Evolutionary conservation across 2,329 filamentous ascomycete species (phyloP).

Genomic region (Camillea tinctor): DNA sequence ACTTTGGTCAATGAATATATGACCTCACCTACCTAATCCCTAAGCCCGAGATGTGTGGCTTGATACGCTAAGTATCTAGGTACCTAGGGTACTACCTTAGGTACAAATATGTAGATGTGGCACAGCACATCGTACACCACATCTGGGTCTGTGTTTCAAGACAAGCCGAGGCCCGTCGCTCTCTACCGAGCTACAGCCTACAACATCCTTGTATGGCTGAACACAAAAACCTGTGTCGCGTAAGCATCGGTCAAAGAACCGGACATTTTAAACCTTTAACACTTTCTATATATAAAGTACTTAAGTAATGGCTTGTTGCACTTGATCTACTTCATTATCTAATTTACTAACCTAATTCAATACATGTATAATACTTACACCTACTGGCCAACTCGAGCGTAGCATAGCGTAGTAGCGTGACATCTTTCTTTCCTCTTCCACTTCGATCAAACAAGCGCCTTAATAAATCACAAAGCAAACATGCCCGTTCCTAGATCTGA

Average conservation of each 20-base stretch:
- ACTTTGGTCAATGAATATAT: not conserved
- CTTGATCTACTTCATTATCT: too few relatives aligned
- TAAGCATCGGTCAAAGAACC: not conserved
- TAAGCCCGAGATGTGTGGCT: too few relatives aligned
- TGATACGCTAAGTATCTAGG: not conserved
- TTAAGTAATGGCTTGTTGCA: too few relatives aligned
- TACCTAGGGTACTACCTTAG: not conserved
- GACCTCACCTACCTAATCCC: not conserved
- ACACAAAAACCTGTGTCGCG: not conserved
- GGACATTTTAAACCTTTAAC: too few relatives aligned
- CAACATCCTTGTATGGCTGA: not conserved
- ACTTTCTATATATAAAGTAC: too few relatives aligned
- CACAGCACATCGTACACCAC: not conserved
- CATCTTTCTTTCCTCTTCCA: not conserved
- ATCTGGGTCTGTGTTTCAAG: not conserved
- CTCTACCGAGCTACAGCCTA: not conserved
- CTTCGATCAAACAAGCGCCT: not conserved
- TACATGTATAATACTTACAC: too few relatives aligned
- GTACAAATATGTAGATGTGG: too few relatives aligned
- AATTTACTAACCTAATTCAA: too few relatives aligned
- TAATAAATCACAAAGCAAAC: slow-evolving; percentile 18
- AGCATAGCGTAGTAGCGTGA: not conserved
- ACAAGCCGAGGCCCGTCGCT: not conserved
- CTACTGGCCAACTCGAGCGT: not conserved
- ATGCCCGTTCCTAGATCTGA: slow-evolving; percentile 72